Conservation (phyloP, 31 red algal genomes). For the Bonnemaisonia californica region DNA sequence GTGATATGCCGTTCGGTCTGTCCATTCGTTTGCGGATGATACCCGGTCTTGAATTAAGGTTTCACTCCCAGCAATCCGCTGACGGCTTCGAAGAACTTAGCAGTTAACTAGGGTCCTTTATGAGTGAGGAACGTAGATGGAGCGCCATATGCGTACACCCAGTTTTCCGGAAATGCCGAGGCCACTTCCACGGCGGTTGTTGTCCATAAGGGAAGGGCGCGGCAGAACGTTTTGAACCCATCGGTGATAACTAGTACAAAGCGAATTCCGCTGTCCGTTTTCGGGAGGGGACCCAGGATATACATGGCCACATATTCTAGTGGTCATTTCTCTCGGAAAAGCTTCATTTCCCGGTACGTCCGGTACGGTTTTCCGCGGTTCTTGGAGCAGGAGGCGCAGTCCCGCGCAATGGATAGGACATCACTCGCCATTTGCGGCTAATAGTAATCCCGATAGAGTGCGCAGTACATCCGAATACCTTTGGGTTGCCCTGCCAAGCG, state of each 20-base stretch:
- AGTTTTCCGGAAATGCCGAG: neutral
- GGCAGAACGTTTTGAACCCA: too few relatives aligned
- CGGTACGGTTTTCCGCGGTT: neutral
- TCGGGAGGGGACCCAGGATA: neutral
- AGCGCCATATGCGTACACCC: conserved; percentile 2
- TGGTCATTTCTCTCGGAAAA: neutral
- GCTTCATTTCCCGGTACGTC: neutral
- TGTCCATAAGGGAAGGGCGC: neutral
- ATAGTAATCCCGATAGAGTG: neutral
- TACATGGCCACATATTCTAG: neutral
- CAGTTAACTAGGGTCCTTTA: too few relatives aligned
- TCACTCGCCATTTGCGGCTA: neutral
- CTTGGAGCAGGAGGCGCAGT: neutral
- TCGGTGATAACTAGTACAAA: neutral
- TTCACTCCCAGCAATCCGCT: neutral
- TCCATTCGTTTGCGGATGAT: too few relatives aligned
- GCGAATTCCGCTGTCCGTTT: neutral
- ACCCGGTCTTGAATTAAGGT: neutral
- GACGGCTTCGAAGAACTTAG: neutral
- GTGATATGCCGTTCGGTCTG: too few relatives aligned
- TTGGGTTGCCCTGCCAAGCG: neutral
- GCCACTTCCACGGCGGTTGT: neutral
- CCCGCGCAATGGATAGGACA: neutral
- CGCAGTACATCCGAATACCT: neutral
- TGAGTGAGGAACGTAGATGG: neutral